Base-by-base conservation (phyloP, 371 early-diverging fungal species). In the Thermomucor indicae-seudaticae region DNA sequence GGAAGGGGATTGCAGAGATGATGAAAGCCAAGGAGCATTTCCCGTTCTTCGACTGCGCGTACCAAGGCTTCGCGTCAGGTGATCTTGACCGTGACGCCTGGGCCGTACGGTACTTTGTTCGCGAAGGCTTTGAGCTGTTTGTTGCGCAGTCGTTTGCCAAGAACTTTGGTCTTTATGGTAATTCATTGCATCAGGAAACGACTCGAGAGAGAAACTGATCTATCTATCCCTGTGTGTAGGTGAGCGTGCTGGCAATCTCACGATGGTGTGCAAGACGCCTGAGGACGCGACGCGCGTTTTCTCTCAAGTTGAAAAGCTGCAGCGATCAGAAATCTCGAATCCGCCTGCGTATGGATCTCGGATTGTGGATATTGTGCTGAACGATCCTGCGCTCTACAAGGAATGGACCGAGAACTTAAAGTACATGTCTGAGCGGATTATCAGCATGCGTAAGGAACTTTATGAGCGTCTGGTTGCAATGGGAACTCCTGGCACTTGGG, bases 61-160 rank as follows among this genome's bases (percentile, higher is more conserved):
- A 97, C 80, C 96, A 96, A 82, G 96, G 97, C 3, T 97, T 95
- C 61, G 96, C 96, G 32, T 90, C 89, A 17, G 97, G 97, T 37
- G 82, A 88, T 67, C 73, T 97, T 7, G 93, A 90, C 55, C 70
- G 80, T 40, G 97, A 97, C 70, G 95, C 95, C 14, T 86, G 79
- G 77, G 91, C 94, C 43, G 88, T 95, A 25, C 85, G 96, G 19
- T 85, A 89, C 70, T 97, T 96, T 80, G 92, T 88, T 7, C 72
- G 80, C n/a, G 82, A 86, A 57, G 94, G 93, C 3, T 89, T 93
- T 50, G 96, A 95, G 67, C 55, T 93, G 51, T 81, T 96, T 45
- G 80, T 92, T 14, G 87, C 92, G 20, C 91, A 95, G 75, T 90
- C 91, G 4, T 97, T 86, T 75, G 86, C 93, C 63, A 97, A 97